Evolutionary conservation across 176 grass and related monocot species (phyloP).

Genomic region (Poa annua): DNA sequence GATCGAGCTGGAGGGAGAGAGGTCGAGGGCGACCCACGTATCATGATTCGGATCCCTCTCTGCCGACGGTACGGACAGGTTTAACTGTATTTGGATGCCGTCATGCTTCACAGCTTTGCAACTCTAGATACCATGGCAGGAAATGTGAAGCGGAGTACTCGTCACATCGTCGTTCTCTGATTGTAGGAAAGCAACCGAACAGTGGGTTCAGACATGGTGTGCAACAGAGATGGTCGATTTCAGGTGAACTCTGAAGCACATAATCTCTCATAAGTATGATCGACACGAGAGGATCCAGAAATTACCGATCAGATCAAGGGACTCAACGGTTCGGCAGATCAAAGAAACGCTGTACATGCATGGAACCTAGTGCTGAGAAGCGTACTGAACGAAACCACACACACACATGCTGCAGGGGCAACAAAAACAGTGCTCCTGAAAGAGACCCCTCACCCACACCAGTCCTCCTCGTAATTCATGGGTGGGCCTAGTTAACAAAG

Average conservation of each 20-base stretch:
- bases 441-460: slow-evolving; percentile 58
- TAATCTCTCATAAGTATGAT: neutral
- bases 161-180: neutral
- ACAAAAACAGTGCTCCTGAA: slow-evolving; percentile 43
- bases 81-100: neutral
- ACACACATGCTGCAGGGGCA: slow-evolving; percentile 50
- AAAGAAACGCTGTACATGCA: slow-evolving; percentile 42
- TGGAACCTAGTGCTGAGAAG: slow-evolving; percentile 23
- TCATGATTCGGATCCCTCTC: too few species aligned
- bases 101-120: neutral
- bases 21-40: slow-evolving; percentile 23
- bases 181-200: neutral
- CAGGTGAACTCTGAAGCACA: neutral
- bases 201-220: neutral
- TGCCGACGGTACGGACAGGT: neutral
- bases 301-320: slow-evolving; percentile 35
- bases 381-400: slow-evolving; percentile 1
- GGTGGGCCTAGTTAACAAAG: slow-evolving; percentile 29
- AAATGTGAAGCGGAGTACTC: too few species aligned
- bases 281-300: neutral
- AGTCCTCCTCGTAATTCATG: slow-evolving; percentile 31
- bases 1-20: slow-evolving; percentile 6
- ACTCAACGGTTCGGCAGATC: neutral
- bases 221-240: neutral
- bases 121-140: neutral